Percentiles rank a stretch among this genome's conserved stretches.
phyloP scores from a whole-genome alignment of 139 green algal species.

The Penium margaritaceum region DNA sequence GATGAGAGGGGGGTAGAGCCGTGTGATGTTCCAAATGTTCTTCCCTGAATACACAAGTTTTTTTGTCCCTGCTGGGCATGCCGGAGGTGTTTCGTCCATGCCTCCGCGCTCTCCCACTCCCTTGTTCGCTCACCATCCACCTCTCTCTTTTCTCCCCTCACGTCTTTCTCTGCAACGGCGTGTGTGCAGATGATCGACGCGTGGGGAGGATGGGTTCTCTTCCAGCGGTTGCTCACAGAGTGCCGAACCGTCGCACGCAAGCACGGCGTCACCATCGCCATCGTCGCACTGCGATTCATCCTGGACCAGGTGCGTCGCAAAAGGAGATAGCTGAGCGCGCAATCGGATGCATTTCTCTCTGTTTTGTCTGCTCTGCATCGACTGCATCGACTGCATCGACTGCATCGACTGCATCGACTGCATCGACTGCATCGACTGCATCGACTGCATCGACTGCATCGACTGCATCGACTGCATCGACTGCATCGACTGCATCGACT shows the following conservation, averaged over 20 bases:
- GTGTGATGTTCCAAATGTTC: too few relatives aligned
- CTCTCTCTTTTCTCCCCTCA: not conserved
- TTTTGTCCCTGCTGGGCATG: not conserved
- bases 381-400: too few relatives aligned
- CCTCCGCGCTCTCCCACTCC: not conserved
- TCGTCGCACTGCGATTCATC: slow-evolving; percentile 28
- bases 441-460: too few relatives aligned
- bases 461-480: too few relatives aligned
- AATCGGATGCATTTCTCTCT: too few relatives aligned
- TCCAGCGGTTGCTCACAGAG: slow-evolving; percentile 43
- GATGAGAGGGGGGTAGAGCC: not conserved
- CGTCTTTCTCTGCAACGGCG: not conserved
- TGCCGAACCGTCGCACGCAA: slow-evolving; percentile 16
- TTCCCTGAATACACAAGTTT: too few relatives aligned
- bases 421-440: too few relatives aligned
- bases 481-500: too few relatives aligned
- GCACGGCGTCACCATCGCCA: slow-evolving; percentile 25
- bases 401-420: too few relatives aligned
- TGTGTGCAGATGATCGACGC: slow-evolving; percentile 38
- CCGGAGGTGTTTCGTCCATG: not conserved
- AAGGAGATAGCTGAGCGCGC: too few relatives aligned
- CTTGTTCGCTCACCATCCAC: not conserved
- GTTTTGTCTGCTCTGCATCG: too few relatives aligned
- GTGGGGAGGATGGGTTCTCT: slow-evolving; percentile 40
- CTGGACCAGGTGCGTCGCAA: slow-evolving; percentile 24